Conservation (phyloP, 2,329 filamentous ascomycete genomes). For the Apiospora aurea region DNA sequence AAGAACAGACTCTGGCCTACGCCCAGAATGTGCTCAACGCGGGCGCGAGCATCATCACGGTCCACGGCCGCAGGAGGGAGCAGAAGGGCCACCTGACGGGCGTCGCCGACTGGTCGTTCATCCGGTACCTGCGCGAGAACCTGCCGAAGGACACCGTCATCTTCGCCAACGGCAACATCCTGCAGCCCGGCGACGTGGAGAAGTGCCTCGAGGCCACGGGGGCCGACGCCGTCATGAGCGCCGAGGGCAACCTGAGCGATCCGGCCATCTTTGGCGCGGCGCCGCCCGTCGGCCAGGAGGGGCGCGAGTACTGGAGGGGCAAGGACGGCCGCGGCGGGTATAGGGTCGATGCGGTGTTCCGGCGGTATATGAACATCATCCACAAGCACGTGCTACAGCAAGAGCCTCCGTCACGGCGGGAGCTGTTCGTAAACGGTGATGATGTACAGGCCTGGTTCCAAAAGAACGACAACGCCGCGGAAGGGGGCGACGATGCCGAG, state of each 20-base stretch:
- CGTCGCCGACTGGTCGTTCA: slow-evolving; percentile 87
- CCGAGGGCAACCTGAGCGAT: slow-evolving; percentile 93
- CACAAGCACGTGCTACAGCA: slow-evolving; percentile 76
- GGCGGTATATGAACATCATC: slow-evolving; percentile 90
- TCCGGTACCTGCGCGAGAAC: slow-evolving; percentile 82
- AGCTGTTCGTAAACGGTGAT: slow-evolving; percentile 75
- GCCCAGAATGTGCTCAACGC: slow-evolving; percentile 85
- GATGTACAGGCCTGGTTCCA: slow-evolving; percentile 53
- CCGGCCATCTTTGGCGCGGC: slow-evolving; percentile 81
- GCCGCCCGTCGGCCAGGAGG: slow-evolving; percentile 69
- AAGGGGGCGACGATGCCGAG: slow-evolving; percentile 39
- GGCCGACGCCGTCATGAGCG: slow-evolving; percentile 93
- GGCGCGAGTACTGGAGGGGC: slow-evolving; percentile 86
- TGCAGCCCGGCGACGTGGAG: slow-evolving; percentile 80
- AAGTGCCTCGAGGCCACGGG: slow-evolving; percentile 83
- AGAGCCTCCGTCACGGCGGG: slow-evolving; percentile 70
- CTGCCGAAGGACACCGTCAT: slow-evolving; percentile 88
- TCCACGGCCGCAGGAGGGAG: slow-evolving; percentile 87
- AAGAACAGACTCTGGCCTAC: slow-evolving; percentile 86
- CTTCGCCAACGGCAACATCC: slow-evolving; percentile 95
- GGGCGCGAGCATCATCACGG: slow-evolving; percentile 90
- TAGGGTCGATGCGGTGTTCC: slow-evolving; percentile 84
- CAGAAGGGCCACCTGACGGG: slow-evolving; percentile 97
- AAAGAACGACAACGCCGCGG: slow-evolving; percentile 27
- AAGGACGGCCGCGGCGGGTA: slow-evolving; percentile 82